Base-by-base conservation (phyloP, 1,139 yeast species). In the Dujonia santamariae region DNA sequence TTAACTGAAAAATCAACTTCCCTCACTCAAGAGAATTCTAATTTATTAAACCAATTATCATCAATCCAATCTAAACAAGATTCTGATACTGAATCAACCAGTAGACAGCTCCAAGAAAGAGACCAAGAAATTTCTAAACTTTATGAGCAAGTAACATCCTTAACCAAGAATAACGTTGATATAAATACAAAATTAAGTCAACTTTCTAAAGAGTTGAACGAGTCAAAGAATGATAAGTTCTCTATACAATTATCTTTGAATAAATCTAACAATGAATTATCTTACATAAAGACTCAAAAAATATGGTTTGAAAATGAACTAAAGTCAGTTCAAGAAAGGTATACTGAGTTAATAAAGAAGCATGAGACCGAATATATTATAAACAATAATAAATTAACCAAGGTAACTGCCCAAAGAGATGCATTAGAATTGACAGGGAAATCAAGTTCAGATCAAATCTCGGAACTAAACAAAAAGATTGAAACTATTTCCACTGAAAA, bases 241-340 rank as follows among this genome's bases (percentile, higher is more conserved):
- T 51, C 60, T 11, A 53, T 65, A 28, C 75, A 74, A 43, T 53
- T 75, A 29, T 64, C 65, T 19, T 50, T 72, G 17, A 56, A 67
- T 8, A 70, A 70, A 41, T 54, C 61, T 8, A 50, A 61, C 14
- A 64, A 65, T 45, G 72, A 67, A 45, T 48, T 54, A 2, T 31
- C 56, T 1, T 67, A 63, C 42, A 53, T 59, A 26, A 56, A 54
- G 29, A 56, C 59, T 24, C 72, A 67, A 43, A 66, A 63, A 28
- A 46, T 51, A 5, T 76, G 80, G 80, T 75, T 59, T 46, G 78
- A 75, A 45, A 47, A 50, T 3, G 80, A 76, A 44, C 56, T 77
- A 41, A 56, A 54, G 29, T 39, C 54, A 5, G 52, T 61, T 12
- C 75, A 69, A 44, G 47, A 45, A 8, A 53, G 65, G 31, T 65